Conservation (phyloP, 2,329 filamentous ascomycete genomes). For the Plectosphaerella cucumerina region DNA sequence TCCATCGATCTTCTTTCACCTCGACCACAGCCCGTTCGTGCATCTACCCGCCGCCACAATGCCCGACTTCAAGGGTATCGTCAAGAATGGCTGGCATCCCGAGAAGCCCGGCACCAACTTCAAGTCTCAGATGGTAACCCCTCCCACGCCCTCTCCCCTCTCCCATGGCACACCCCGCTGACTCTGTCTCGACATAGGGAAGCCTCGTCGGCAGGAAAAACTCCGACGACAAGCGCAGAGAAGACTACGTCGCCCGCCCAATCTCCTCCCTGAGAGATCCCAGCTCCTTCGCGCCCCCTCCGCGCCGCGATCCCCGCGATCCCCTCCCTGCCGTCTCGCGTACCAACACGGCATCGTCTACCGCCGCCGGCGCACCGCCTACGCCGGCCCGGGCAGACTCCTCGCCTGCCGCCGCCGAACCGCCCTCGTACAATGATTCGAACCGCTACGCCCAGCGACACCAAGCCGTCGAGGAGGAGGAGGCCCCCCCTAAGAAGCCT, state of each 20-base stretch:
- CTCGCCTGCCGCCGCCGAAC: slow-evolving; percentile 1
- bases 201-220: slow-evolving; percentile 37
- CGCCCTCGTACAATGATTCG: slow-evolving; percentile 11
- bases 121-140: slow-evolving; percentile 42
- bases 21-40: background rate
- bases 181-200: slow-evolving; percentile 33
- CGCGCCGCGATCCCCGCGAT: slow-evolving; percentile 47
- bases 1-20: slow-evolving; percentile 3
- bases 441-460: slow-evolving; percentile 11
- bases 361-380: slow-evolving; percentile 17
- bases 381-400: slow-evolving; percentile 7
- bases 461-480: slow-evolving; percentile 23
- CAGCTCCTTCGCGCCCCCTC: slow-evolving; percentile 73
- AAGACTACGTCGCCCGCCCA: slow-evolving; percentile 48
- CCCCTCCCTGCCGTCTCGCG: slow-evolving; percentile 15
- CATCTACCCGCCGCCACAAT: slow-evolving; percentile 20
- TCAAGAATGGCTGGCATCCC: slow-evolving; percentile 50
- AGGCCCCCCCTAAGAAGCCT: slow-evolving; percentile 53
- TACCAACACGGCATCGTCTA: slow-evolving; percentile 32
- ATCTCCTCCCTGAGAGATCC: slow-evolving; percentile 72
- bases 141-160: background rate
- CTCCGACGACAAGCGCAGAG: slow-evolving; percentile 22
- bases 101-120: slow-evolving; percentile 38
- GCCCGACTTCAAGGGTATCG: slow-evolving; percentile 41
- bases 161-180: background rate